A percentile compares a stretch with the other conserved stretches of the same genome.
These are phyloP conservation scores for Fusarium avenaceum DNA, from an alignment of 2,329 filamentous ascomycete genomes.

Conservation along the genomic window DNA sequence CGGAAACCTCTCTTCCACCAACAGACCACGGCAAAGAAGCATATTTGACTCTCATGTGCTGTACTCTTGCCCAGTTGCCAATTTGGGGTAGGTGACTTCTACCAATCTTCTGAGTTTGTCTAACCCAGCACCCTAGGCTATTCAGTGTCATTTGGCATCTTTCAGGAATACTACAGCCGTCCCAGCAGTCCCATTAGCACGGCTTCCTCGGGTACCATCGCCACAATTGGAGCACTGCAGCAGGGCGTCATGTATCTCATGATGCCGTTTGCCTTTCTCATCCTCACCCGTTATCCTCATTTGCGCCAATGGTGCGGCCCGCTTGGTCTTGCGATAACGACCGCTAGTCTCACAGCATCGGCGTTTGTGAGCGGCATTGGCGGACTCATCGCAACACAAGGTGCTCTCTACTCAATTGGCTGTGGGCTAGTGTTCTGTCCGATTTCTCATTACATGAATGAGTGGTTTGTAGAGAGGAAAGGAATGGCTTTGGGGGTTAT, in stretches of 20 bases:
- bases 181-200: constrained; percentile 63
- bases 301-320: constrained; percentile 58
- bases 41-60: constrained; percentile 50
- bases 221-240: constrained; percentile 44
- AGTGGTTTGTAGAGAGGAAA: constrained; percentile 68
- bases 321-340: constrained; percentile 62
- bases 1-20: constrained; percentile 39
- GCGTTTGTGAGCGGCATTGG: constrained; percentile 64
- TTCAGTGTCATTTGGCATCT: constrained; percentile 70
- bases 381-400: constrained; percentile 70
- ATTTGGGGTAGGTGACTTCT: constrained; percentile 48
- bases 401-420: constrained; percentile 69
- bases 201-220: constrained; percentile 53
- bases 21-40: constrained; percentile 49
- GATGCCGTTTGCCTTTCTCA: constrained; percentile 61
- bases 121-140: constrained; percentile 38
- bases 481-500: constrained; percentile 71
- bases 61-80: constrained; percentile 50
- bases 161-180: constrained; percentile 74
- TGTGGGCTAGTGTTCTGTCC: constrained; percentile 65
- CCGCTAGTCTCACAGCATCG: constrained; percentile 62
- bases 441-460: constrained; percentile 68
- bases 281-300: constrained; percentile 58
- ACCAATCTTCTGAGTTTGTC: rapidly evolving
- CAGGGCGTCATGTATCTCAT: constrained; percentile 66